These are phyloP conservation scores for Wickerhamomyces kurtzmanii DNA, from an alignment of 805 yeast genomes.

Conservation along the genomic window DNA sequence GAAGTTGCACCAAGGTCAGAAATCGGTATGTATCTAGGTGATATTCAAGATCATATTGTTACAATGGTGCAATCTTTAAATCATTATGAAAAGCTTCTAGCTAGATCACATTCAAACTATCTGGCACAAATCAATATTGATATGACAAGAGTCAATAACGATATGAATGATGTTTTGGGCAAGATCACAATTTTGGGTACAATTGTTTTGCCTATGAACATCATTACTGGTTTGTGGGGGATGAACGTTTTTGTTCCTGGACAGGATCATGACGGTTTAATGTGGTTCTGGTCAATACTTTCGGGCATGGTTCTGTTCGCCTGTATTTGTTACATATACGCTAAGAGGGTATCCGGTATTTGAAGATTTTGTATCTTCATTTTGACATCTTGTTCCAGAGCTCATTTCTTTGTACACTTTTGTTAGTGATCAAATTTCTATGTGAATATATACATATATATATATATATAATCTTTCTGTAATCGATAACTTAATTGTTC, in stretches of 20 bases:
- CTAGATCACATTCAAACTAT: constrained; percentile 93
- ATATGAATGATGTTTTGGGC: constrained; percentile 92
- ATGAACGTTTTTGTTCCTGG: constrained; percentile 98
- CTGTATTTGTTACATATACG: constrained; percentile 34
- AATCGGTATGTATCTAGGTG: constrained; percentile 91
- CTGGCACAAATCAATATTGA: constrained; percentile 95
- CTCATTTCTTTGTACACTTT: too few species aligned
- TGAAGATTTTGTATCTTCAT: too few species aligned
- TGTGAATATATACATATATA: too few species aligned
- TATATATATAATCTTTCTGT: too few species aligned
- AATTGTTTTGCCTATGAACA: constrained; percentile 88
- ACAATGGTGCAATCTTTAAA: constrained; percentile 95
- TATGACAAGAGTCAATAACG: constrained; percentile 95
- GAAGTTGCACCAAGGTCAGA: constrained; percentile 72
- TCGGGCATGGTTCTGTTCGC: constrained; percentile 37
- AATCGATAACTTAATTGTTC: too few species aligned
- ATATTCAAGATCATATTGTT: constrained; percentile 94
- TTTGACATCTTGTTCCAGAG: too few species aligned
- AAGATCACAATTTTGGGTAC: constrained; percentile 92
- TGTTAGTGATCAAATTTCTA: too few species aligned
- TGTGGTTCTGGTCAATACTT: constrained; percentile 56
- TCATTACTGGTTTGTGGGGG: constrained; percentile 96
- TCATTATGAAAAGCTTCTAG: constrained; percentile 88
- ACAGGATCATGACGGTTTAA: constrained; percentile 50
- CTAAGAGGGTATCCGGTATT: constrained; percentile 33